Evolutionary conservation across 306 rosid genomes (phyloP).

Genomic region (Castanospermum australe): DNA sequence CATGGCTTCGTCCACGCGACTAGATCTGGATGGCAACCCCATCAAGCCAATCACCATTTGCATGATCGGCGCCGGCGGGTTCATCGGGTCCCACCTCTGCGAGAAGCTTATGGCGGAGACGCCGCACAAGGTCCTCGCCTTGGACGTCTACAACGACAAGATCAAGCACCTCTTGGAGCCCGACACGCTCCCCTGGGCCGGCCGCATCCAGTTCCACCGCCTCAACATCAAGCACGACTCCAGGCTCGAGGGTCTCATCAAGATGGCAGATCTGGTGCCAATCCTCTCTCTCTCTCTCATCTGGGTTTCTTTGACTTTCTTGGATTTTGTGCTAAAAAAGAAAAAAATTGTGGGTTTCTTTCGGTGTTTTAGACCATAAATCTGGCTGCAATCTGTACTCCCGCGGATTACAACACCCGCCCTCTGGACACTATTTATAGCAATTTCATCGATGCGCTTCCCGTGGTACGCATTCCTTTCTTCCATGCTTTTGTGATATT

Average conservation of each 20-base stretch:
- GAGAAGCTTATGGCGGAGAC: slow-evolving; percentile 83
- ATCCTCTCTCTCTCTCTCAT: background rate
- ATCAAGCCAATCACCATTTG: slow-evolving; percentile 81
- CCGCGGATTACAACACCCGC: slow-evolving; percentile 95
- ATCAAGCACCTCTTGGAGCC: slow-evolving; percentile 88
- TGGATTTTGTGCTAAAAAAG: background rate
- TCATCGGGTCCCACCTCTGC: slow-evolving; percentile 93
- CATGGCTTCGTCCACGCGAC: slow-evolving; percentile 59
- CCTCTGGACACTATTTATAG: slow-evolving; percentile 92
- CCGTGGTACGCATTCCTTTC: slow-evolving; percentile 60
- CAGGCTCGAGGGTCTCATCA: slow-evolving; percentile 84
- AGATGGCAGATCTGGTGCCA: slow-evolving; percentile 84
- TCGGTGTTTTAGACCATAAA: slow-evolving; percentile 60
- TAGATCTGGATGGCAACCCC: slow-evolving; percentile 80
- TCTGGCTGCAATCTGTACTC: slow-evolving; percentile 94
- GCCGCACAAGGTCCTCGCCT: slow-evolving; percentile 75
- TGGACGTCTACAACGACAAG: slow-evolving; percentile 88
- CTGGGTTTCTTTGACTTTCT: background rate
- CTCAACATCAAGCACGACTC: slow-evolving; percentile 91
- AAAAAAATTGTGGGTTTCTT: background rate
- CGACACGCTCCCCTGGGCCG: slow-evolving; percentile 59
- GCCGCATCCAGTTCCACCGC: slow-evolving; percentile 87
- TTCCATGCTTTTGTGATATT: background rate
- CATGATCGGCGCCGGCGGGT: slow-evolving; percentile 96
- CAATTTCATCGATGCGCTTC: slow-evolving; percentile 92